Evolutionary conservation across 176 grass and related monocot genomes (phyloP).

Genomic region (Zizania latifolia): DNA sequence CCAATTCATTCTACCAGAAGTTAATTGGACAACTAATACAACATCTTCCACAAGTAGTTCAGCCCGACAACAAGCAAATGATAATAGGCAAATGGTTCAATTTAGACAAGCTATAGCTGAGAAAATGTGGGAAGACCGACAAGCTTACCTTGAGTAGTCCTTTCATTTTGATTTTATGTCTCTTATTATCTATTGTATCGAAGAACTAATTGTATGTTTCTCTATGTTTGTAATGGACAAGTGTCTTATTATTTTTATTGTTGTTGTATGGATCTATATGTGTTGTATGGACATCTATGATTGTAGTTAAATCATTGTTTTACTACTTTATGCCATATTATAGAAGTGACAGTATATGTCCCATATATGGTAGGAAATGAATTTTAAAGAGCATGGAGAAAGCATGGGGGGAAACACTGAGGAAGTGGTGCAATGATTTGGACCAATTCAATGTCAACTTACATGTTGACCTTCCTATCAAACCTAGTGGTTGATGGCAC

Average conservation of each 20-base stretch:
- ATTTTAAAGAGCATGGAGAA: background rate
- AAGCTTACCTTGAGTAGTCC: background rate
- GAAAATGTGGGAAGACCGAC: background rate
- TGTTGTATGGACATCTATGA: too few species aligned
- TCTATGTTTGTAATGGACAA: background rate
- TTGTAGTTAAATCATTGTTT: too few species aligned
- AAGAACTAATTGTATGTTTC: too few species aligned
- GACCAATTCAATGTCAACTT: background rate
- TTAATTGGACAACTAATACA: background rate
- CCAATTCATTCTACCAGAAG: background rate
- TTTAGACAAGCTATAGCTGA: background rate
- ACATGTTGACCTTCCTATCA: background rate
- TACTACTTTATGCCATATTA: too few species aligned
- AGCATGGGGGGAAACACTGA: background rate
- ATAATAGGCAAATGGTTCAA: background rate
- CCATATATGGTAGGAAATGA: background rate
- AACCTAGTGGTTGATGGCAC: conserved; percentile 4
- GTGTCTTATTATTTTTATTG: background rate
- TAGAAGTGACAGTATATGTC: too few species aligned
- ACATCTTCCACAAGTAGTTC: background rate
- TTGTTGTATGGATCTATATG: background rate
- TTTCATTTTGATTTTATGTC: background rate
- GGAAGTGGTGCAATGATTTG: background rate
- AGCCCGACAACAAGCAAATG: background rate
- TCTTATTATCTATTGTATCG: background rate